phyloP scores from a whole-genome alignment of 208 protist species.

The Acanthamoeba lenticulata region DNA sequence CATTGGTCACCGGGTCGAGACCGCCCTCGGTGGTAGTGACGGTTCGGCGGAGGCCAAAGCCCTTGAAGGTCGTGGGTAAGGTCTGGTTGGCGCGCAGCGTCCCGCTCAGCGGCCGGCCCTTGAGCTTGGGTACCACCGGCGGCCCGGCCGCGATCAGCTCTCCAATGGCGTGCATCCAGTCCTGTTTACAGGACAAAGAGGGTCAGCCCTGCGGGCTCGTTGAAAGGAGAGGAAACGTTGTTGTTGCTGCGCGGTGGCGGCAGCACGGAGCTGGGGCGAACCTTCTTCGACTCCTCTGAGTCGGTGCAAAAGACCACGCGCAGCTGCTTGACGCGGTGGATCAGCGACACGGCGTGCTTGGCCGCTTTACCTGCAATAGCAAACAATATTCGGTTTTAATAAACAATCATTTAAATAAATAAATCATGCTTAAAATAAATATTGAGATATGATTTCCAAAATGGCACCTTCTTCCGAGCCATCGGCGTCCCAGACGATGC shows the following conservation, averaged over 20 bases:
- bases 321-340: slow-evolving; percentile 28
- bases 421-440: not conserved
- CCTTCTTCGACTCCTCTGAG: not conserved
- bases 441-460: not conserved
- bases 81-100: not conserved
- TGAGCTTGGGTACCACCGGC: not conserved
- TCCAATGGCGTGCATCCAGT: not conserved
- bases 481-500: slow-evolving; percentile 47
- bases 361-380: not conserved
- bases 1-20: not conserved
- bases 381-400: no score
- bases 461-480: slow-evolving; percentile 5
- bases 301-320: slow-evolving; percentile 31
- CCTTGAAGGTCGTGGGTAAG: not conserved
- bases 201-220: no score
- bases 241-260: not conserved
- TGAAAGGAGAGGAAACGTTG: no score
- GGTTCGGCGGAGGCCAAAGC: not conserved
- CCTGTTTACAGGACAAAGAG: not conserved
- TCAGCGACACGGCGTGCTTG: slow-evolving; percentile 34
- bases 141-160: not conserved
- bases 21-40: not conserved
- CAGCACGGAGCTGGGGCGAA: not conserved
- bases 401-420: not conserved
- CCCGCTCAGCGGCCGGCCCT: not conserved